Percentiles rank a stretch among this genome's conserved stretches.
Evolutionary conservation across 192 early-diverging fungal genomes (phyloP).

Genomic region (Tieghemiomyces parasiticus): DNA sequence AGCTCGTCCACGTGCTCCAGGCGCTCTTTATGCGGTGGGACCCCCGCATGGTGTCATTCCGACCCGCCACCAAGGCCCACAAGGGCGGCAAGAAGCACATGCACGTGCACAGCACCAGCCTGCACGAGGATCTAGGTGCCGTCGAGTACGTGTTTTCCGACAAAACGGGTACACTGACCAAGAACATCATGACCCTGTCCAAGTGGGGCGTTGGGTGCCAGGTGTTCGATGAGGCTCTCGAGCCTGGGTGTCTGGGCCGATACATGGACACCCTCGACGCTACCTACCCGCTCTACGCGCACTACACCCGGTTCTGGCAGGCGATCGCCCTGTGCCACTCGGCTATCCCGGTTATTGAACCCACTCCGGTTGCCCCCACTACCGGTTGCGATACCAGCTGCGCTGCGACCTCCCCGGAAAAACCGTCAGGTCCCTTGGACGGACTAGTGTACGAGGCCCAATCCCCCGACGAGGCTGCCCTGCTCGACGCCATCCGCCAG

Average conservation of each 20-base stretch:
- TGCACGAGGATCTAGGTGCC: slow-evolving; percentile 9
- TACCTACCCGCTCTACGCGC: background rate
- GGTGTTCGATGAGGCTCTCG: slow-evolving; percentile 10
- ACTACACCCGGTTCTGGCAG: background rate
- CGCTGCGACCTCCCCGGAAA: too few species aligned
- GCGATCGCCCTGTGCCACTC: slow-evolving; percentile 8
- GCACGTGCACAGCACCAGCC: slow-evolving; percentile 16
- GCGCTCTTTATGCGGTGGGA: slow-evolving; percentile 51
- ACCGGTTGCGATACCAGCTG: too few species aligned
- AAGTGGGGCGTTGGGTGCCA: slow-evolving; percentile 7
- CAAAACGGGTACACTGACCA: slow-evolving; percentile 68
- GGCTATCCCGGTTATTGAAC: slow-evolving; percentile 1
- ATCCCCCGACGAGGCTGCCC: slow-evolving; percentile 70
- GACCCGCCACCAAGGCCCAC: background rate
- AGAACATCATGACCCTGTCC: slow-evolving; percentile 47
- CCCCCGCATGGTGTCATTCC: slow-evolving; percentile 26
- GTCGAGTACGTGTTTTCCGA: slow-evolving; percentile 74
- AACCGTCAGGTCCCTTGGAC: too few species aligned
- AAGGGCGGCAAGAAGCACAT: slow-evolving; percentile 18
- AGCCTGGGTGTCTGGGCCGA: slow-evolving; percentile 4
- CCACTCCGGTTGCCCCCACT: background rate
- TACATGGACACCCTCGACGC: slow-evolving; percentile 6
- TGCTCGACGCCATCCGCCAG: slow-evolving; percentile 62
- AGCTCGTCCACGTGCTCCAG: slow-evolving; percentile 48
- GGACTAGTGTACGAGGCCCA: slow-evolving; percentile 22